Evolutionary conservation across 2,329 filamentous ascomycete genomes (phyloP).

Genomic region (Paecilomyces formosus): DNA sequence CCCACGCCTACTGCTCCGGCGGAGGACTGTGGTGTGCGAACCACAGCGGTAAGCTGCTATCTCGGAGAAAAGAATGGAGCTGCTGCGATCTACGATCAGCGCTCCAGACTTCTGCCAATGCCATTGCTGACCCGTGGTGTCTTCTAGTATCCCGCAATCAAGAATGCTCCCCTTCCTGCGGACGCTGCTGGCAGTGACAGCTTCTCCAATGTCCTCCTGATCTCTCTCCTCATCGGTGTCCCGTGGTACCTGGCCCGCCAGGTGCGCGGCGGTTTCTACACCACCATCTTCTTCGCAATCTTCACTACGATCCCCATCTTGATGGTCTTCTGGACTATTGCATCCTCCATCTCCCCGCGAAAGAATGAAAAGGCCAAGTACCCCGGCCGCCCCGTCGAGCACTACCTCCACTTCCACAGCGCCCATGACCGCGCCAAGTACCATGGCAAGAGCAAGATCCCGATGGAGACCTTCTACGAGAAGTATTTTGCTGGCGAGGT

Average conservation of each 20-base stretch:
- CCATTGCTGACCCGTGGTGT: constrained; percentile 3
- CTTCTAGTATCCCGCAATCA: constrained; percentile 72
- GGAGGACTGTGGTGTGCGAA: constrained; percentile 54
- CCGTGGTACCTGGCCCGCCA: constrained; percentile 79
- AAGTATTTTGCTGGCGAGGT: constrained; percentile 96
- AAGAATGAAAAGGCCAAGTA: constrained; percentile 87
- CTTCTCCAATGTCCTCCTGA: constrained; percentile 78
- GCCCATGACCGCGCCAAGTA: constrained; percentile 41
- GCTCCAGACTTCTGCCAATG: constrained; percentile 19
- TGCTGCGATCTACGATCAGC: constrained; percentile 23
- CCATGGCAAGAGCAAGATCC: constrained; percentile 43
- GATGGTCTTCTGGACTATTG: constrained; percentile 70
- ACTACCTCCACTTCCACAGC: constrained; percentile 58
- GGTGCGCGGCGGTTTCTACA: constrained; percentile 77
- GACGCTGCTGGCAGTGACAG: constrained; percentile 75
- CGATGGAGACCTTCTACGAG: constrained; percentile 80
- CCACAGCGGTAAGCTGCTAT: constrained; percentile 49
- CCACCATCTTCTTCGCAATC: constrained; percentile 76
- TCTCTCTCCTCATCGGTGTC: constrained; percentile 60
- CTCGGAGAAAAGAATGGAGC: not conserved
- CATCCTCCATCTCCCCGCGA: constrained; percentile 74
- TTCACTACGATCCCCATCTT: constrained; percentile 74
- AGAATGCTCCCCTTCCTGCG: constrained; percentile 88
- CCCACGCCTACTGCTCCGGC: constrained; percentile 43
- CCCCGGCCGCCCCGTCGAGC: constrained; percentile 79